phyloP scores from a whole-genome alignment of 306 rosid species.

The Cucurbita ficifolia region DNA sequence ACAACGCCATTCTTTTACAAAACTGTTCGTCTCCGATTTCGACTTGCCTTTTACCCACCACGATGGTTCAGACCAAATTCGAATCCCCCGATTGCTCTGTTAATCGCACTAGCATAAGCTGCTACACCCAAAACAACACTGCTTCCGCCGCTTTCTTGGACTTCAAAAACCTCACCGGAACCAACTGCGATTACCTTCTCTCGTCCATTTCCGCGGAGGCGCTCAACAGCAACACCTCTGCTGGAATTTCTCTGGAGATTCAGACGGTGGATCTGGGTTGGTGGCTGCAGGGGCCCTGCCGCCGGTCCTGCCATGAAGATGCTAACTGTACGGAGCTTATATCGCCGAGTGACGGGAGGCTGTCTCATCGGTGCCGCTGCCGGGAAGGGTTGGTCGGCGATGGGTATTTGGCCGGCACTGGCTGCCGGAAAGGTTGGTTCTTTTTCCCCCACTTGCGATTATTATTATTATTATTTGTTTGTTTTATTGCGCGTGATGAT shows the following conservation, averaged over 20 bases:
- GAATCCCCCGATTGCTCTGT: constrained; percentile 30
- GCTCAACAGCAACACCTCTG: constrained; percentile 16
- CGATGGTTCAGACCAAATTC: constrained; percentile 30
- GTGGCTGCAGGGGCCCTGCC: constrained; percentile 67
- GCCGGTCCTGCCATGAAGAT: constrained; percentile 28
- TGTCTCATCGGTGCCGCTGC: constrained; percentile 45
- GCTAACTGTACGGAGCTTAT: constrained; percentile 29
- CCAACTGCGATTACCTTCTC: constrained; percentile 26
- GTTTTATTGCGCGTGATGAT: background rate
- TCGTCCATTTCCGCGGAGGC: constrained; percentile 44
- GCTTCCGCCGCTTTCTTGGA: constrained; percentile 15
- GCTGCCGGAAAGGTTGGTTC: constrained; percentile 80
- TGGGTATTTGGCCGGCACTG: constrained; percentile 46
- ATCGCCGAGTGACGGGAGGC: constrained; percentile 18
- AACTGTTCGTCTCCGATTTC: constrained; percentile 23
- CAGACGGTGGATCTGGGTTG: constrained; percentile 56
- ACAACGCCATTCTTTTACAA: constrained; percentile 49
- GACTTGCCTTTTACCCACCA: constrained; percentile 41
- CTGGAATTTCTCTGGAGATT: constrained; percentile 43
- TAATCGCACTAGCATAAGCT: constrained; percentile 25
- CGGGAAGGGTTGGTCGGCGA: constrained; percentile 47
- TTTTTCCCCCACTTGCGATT: background rate
- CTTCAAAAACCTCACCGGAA: background rate
- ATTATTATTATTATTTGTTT: background rate
- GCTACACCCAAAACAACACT: constrained; percentile 30